These are phyloP conservation scores for Pseudotsuga menziesii DNA, from an alignment of 75 land plant genomes.

Conservation along the genomic window DNA sequence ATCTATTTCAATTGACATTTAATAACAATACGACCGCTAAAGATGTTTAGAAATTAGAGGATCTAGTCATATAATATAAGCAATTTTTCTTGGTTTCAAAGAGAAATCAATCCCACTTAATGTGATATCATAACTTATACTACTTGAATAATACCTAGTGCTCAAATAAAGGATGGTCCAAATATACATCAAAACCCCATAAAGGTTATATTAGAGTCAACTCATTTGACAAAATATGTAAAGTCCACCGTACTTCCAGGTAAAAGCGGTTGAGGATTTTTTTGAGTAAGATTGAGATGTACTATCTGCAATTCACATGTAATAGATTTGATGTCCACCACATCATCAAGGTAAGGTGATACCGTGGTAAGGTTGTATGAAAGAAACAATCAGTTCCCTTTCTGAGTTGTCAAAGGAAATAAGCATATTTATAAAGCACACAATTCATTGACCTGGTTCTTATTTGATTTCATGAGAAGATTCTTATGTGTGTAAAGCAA, in stretches of 20 bases:
- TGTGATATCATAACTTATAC: no score
- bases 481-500: constrained; percentile 79
- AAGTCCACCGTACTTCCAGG: constrained; percentile 65
- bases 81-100: background rate
- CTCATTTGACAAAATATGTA: constrained; percentile 84
- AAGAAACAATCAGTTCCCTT: background rate
- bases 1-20: no score
- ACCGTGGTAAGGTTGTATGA: background rate
- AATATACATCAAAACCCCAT: constrained; percentile 93
- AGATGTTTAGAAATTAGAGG: no score
- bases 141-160: constrained; percentile 68
- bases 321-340: background rate
- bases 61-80: background rate
- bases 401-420: background rate
- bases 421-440: constrained; percentile 3
- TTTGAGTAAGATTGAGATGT: constrained; percentile 74
- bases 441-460: constrained; percentile 53
- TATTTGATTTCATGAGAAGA: constrained; percentile 62
- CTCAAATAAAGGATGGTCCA: constrained; percentile 99
- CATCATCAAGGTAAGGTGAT: background rate
- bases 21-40: no score
- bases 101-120: background rate
- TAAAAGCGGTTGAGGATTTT: constrained; percentile 55
- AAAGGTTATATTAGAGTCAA: constrained; percentile 63
- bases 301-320: constrained; percentile 32